Evolutionary conservation across 1,284 basidiomycete genomes (phyloP), one percentile per base, ranked within the genome.

Genomic region (Grifola frondosa): DNA sequence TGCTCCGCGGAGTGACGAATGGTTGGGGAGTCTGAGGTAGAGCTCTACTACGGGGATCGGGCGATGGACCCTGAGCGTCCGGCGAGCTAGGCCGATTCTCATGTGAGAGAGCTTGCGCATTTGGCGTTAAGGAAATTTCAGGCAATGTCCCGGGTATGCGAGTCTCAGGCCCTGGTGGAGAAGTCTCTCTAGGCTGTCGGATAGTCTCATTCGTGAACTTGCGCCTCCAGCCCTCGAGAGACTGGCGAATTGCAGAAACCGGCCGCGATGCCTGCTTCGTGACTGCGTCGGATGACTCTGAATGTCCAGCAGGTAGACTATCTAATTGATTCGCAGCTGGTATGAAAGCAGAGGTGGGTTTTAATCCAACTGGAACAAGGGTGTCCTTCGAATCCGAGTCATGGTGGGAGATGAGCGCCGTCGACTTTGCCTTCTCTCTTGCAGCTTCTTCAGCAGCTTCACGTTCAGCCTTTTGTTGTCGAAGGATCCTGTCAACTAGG

Each of bases 401-500:
- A 12, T 26, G n/a, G 20, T 17, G 35, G 16, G 30, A 28, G n/a
- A 37, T 30, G 12, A 57, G 41, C 3, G 50, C 42, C 19, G 41
- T 53, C 37, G 54, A 46, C 29, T 52, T 45, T 3, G 42, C 38
- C 31, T 52, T 50, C n/a, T 59, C 57, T 29, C 46, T 55, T 12
- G 53, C 59, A 16, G 70, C 73, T 45, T 75, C 75, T 61, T 78
- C 81, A 0, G 76, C 68, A 1, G 82, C 79, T 40, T 86, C 75
- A 23, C 76, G 74, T 44, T 93, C 84, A 10, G 84, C 84, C 56
- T 81, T 78, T 56, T 95, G 89, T 55, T 92, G 87, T 48, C 85
- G 84, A 39, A 97, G 69, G 45, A 98, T 96, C 38, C 95, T 80
- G 61, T 97, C 94, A 39, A 97, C 94, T 87, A 58, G 11, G 17